Evolutionary conservation across 257 asterid species (phyloP), one percentile per base, ranked within the genome.

Genomic region (Nicotiana sylvestris): DNA sequence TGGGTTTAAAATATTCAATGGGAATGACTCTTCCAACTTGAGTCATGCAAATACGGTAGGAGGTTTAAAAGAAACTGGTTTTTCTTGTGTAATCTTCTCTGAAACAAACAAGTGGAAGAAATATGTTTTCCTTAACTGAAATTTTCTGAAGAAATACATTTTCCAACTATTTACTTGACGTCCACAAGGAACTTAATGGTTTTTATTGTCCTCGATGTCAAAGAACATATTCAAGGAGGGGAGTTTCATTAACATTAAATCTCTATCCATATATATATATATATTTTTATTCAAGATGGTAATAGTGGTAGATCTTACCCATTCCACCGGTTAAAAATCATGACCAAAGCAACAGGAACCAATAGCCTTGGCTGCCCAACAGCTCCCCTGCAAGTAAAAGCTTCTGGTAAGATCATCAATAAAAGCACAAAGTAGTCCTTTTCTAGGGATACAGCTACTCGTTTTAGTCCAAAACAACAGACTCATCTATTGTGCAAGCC

Each of bases 291-390:
- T 15, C 64, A 51, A 51, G 16, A n/a, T 76, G 46, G 64, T 51
- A 27, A 76, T 51, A 76, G 80, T 7, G 64, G 17, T 76, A 67
- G 79, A 69, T 29, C 90, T 86, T 88, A 94, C 99, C 82, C 94
- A 25, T 95, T 95, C 99, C 99, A 95, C 83, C 98, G 93, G 82
- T 92, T 94, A 83, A 85, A 95, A 79, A 95, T 60, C 98, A 95
- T 89, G 90, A 95, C 99, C 91, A 95, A 84, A 39, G 86, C 86
- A 83, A 94, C 96, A 56, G 99, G 99, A 84, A 95, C 95, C 80
- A 95, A 82, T 82, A 95, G 84, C 84, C 99, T 89, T 56, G 97
- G 98, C 92, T 95, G 99, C 80, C 92, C 97, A 27, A 87, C 82
- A 6, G 98, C 97, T 80, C 92, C 99, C 95, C 99, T 95, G 94